phyloP scores from a whole-genome alignment of 305 asterid genomes.

The Salvia sclarea region DNA sequence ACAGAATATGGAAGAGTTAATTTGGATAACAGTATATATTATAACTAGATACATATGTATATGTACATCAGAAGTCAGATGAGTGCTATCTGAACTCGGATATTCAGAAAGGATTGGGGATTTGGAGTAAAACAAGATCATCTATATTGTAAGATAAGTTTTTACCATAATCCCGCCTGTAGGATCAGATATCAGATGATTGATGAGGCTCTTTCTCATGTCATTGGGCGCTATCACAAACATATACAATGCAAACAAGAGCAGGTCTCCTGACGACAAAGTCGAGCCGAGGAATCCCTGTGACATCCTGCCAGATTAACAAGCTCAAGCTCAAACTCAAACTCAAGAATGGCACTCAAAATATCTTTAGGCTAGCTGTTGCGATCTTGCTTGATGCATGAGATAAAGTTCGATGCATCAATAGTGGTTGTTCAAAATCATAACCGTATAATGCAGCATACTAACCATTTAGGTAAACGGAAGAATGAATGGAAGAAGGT shows the following conservation, averaged over 20 bases:
- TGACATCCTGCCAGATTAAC: constrained; percentile 70
- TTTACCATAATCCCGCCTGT: constrained; percentile 84
- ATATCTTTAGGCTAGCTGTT: background rate
- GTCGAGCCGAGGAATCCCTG: constrained; percentile 98
- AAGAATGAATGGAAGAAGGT: constrained; percentile 85
- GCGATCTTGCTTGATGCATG: background rate
- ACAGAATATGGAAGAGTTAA: constrained; percentile 6
- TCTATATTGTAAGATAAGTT: constrained; percentile 69
- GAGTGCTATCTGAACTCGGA: constrained; percentile 18
- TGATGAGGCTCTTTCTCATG: constrained; percentile 81
- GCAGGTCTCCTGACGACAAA: constrained; percentile 79
- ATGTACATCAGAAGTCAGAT: constrained; percentile 27
- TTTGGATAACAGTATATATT: constrained; percentile 1
- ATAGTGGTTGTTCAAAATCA: constrained; percentile 16
- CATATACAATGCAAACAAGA: constrained; percentile 86
- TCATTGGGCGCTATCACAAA: constrained; percentile 88
- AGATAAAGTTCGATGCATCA: background rate
- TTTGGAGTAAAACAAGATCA: background rate
- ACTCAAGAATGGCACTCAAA: background rate
- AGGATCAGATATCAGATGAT: constrained; percentile 90
- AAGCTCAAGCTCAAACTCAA: background rate
- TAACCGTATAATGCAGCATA: background rate
- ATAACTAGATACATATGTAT: constrained; percentile 16
- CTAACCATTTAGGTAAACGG: constrained; percentile 79
- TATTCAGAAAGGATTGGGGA: background rate